A percentile compares a stretch with the other conserved stretches of the same genome.
These are phyloP conservation scores for Heterobasidion occidentale DNA, from an alignment of 1,284 basidiomycete species.

Conservation along the genomic window DNA sequence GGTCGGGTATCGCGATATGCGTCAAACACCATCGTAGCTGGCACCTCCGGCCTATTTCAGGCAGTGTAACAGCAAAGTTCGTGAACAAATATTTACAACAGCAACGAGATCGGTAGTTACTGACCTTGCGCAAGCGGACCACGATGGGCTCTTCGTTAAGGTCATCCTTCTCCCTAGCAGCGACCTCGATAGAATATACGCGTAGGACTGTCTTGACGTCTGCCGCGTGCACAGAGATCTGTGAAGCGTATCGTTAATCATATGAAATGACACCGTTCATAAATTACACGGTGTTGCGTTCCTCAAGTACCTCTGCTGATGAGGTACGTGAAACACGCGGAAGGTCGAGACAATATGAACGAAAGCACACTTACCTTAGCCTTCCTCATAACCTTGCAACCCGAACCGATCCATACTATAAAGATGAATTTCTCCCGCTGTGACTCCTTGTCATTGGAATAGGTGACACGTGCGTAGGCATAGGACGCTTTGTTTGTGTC, in stretches of 20 bases:
- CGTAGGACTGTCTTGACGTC: slow-evolving; percentile 78
- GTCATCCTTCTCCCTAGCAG: slow-evolving; percentile 74
- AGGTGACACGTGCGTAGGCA: slow-evolving; percentile 77
- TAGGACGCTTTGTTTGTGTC: slow-evolving; percentile 73
- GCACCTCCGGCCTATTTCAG: slow-evolving; percentile 65
- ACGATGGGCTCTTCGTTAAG: slow-evolving; percentile 77
- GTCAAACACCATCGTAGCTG: slow-evolving; percentile 72
- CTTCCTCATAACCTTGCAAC: slow-evolving; percentile 85
- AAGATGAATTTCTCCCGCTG: slow-evolving; percentile 87
- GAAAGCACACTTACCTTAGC: slow-evolving; percentile 58
- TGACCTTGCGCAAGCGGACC: slow-evolving; percentile 64
- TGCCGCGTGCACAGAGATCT: slow-evolving; percentile 86
- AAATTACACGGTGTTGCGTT: neutral
- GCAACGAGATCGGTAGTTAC: slow-evolving; percentile 12
- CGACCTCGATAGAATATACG: slow-evolving; percentile 80
- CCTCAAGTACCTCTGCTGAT: neutral
- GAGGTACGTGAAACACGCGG: neutral
- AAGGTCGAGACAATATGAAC: neutral
- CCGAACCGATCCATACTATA: slow-evolving; percentile 82
- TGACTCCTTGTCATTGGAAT: slow-evolving; percentile 82
- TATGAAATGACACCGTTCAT: neutral
- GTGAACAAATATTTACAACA: slow-evolving; percentile 1
- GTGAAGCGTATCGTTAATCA: neutral
- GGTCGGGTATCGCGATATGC: neutral
- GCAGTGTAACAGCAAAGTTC: neutral